phyloP scores from a whole-genome alignment of 768 basidiomycete genomes.

The Boletus rufocinnamomeus region DNA sequence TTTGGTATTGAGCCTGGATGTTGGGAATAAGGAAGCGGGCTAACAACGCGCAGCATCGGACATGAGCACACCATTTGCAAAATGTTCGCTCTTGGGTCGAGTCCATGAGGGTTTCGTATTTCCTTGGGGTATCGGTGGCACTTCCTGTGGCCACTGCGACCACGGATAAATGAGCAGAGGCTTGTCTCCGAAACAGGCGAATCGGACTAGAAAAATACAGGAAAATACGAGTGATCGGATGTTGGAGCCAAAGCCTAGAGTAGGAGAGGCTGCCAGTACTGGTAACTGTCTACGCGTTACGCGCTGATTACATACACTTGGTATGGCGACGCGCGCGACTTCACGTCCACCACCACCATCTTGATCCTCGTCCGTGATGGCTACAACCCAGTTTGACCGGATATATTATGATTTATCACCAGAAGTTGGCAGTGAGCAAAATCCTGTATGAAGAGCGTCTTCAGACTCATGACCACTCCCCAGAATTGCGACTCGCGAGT shows the following conservation, averaged over 20 bases:
- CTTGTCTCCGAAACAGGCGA: background rate
- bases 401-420: constrained; percentile 75
- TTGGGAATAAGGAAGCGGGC: constrained; percentile 1
- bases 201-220: background rate
- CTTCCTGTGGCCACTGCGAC: background rate
- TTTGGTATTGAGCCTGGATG: constrained; percentile 88
- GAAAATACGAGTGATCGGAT: background rate
- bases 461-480: constrained; percentile 2
- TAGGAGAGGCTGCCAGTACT: background rate
- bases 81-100: constrained; percentile 75
- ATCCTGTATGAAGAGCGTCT: background rate
- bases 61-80: constrained; percentile 77
- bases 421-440: constrained; percentile 78
- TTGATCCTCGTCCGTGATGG: constrained; percentile 32
- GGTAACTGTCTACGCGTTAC: constrained; percentile 2
- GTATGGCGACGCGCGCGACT: constrained; percentile 34
- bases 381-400: constrained; percentile 83
- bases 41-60: background rate
- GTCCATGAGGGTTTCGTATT: constrained; percentile 25
- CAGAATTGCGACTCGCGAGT: constrained; percentile 84
- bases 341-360: constrained; percentile 17
- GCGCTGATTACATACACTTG: constrained; percentile 25
- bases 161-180: background rate
- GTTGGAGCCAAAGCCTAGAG: background rate
- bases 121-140: background rate